Base-by-base conservation (phyloP, 345 rosid genomes). In the Toxicodendron radicans region DNA sequence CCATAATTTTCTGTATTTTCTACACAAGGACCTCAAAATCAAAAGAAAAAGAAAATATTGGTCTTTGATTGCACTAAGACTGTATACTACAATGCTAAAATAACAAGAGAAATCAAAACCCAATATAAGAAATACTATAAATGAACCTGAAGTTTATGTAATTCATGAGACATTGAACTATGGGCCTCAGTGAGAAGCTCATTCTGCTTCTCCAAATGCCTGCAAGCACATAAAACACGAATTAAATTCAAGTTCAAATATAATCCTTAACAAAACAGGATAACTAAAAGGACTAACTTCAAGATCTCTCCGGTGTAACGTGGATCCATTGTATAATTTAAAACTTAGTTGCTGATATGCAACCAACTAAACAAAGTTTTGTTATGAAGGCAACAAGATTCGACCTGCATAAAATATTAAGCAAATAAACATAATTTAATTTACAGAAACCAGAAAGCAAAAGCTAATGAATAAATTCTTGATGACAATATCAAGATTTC, bases 181-280 rank as follows among this genome's bases (percentile, higher is more conserved):
- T 80, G 82, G 54, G 84, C 65, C 58, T 85, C 87, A 38, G 38
- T 73, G 45, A 88, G 84, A 66, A 90, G 23, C 35, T 85, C 95
- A 69, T 80, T 83, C 78, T 85, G 95, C 75, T 81, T 88, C 84
- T 81, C 87, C 83, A 90, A 76, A 79, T 87, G 90, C 70, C 92
- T 90, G 43, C 70, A 24, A 35, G 38, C 38, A 41, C 24, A 30
- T 3, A 75, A 12, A 70, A 33, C 14, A 41, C 27, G 20, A 18
- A 21, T n/a, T 2, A 4, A 67, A 79, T 8, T 33, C 53, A 52
- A 23, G 38, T 27, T 23, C 64, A 18, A 7, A 57, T 5, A 43
- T 21, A 59, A 54, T 48, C 6, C 20, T 5, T 17, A 70, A 57
- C 7, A n/a, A 53, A 45, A 54, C 21, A n/a, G 66, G 38, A 20